These are phyloP conservation scores for Phytophthora nicotianae DNA, from an alignment of 352 stramenopile species.

Conservation along the genomic window DNA sequence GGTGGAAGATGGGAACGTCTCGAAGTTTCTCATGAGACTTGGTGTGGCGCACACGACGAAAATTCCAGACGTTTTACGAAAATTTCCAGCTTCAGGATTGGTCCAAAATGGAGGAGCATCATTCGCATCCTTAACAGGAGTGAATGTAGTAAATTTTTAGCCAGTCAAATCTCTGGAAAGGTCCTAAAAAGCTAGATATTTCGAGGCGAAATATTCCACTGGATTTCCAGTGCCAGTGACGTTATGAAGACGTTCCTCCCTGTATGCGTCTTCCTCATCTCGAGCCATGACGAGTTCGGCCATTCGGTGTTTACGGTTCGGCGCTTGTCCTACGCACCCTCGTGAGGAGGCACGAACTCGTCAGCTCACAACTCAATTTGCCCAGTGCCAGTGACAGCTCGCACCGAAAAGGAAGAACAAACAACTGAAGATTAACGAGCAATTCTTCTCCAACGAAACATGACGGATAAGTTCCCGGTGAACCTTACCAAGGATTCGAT, in stretches of 20 bases:
- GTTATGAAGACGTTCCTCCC: conserved; percentile 11
- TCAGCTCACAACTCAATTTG: conserved; percentile 39
- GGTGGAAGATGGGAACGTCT: conserved; percentile 19
- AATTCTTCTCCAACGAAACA: conserved; percentile 7
- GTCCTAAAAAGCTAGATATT: conserved; percentile 2
- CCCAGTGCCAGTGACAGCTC: conserved; percentile 31
- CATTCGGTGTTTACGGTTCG: conserved; percentile 31
- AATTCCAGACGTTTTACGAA: conserved; percentile 14
- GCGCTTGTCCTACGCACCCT: conserved; percentile 27
- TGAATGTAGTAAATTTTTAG: conserved; percentile 1
- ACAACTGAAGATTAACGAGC: neutral
- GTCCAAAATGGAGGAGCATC: conserved; percentile 4
- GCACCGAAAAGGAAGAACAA: conserved; percentile 8
- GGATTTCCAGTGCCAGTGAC: conserved; percentile 29
- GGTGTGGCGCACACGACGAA: conserved; percentile 20
- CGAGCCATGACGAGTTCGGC: conserved; percentile 11
- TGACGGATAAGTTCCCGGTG: conserved; percentile 28
- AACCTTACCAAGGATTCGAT: conserved; percentile 19
- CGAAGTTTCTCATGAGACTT: conserved; percentile 28
- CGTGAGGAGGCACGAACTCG: conserved; percentile 22
- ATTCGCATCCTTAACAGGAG: conserved; percentile 3
- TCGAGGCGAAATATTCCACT: conserved; percentile 31
- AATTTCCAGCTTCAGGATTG: conserved; percentile 10
- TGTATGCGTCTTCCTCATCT: conserved; percentile 11
- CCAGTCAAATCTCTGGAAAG: conserved; percentile 15